A percentile compares a stretch with the other conserved stretches of the same genome.
Conservation (phyloP, 1,284 basidiomycete species). For the Ganoderma boninense region DNA sequence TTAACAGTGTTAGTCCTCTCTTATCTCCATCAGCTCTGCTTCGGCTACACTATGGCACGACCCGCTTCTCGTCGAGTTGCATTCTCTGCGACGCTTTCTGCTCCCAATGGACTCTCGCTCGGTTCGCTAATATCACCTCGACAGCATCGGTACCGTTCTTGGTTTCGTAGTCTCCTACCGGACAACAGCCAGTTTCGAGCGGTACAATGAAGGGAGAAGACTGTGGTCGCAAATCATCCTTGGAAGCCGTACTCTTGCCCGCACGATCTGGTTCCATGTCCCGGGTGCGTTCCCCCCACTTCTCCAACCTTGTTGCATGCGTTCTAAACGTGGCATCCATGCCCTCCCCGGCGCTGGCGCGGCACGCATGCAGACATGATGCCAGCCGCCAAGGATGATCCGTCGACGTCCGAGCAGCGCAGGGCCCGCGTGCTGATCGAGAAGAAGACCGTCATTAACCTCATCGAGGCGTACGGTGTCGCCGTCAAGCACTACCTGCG, state of each 20-base stretch:
- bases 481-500: constrained; percentile 66
- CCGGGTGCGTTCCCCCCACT: constrained; percentile 47
- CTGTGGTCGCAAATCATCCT: constrained; percentile 77
- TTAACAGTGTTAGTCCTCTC: constrained; percentile 62
- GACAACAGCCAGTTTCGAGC: constrained; percentile 80
- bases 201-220: constrained; percentile 76
- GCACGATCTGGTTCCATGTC: constrained; percentile 72
- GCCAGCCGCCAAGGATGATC: constrained; percentile 36
- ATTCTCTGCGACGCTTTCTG: constrained; percentile 9
- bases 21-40: background rate
- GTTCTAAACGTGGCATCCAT: constrained; percentile 17
- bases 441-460: constrained; percentile 70
- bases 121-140: constrained; percentile 12
- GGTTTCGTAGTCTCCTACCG: constrained; percentile 74
- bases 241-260: constrained; percentile 62
- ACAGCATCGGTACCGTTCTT: constrained; percentile 67
- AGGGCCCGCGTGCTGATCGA: constrained; percentile 66
- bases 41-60: background rate
- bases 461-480: constrained; percentile 62
- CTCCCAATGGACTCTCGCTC: background rate
- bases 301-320: background rate
- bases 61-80: background rate
- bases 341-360: background rate
- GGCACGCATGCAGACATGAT: constrained; percentile 31
- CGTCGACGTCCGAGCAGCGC: constrained; percentile 46